Conservation (phyloP, 2,329 filamentous ascomycete species). For the Aspergillus cejpii region DNA sequence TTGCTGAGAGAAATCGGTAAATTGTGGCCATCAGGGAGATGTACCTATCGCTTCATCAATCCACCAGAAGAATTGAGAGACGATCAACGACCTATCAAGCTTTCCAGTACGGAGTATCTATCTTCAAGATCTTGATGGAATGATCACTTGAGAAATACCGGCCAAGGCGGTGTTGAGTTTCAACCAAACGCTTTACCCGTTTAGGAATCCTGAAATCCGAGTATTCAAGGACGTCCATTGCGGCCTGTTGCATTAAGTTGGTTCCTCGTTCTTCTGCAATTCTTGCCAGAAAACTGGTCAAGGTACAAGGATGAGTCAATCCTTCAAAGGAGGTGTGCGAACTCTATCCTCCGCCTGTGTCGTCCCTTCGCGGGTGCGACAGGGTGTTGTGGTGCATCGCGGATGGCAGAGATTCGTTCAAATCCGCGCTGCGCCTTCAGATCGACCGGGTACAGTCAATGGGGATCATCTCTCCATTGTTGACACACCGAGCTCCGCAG, state of each 20-base stretch:
- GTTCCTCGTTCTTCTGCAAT: slow-evolving; percentile 3
- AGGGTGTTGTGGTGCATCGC: slow-evolving; percentile 18
- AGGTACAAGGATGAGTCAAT: slow-evolving; percentile 31
- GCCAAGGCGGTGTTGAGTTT: slow-evolving; percentile 1
- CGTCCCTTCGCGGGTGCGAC: slow-evolving; percentile 22
- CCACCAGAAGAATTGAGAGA: too few relatives aligned
- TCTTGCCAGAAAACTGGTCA: slow-evolving; percentile 10
- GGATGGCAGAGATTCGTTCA: slow-evolving; percentile 35
- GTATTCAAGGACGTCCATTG: slow-evolving; percentile 9
- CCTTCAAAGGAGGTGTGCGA: slow-evolving; percentile 32
- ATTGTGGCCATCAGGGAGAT: too few relatives aligned
- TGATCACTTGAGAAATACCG: background rate
- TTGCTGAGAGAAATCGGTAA: too few relatives aligned
- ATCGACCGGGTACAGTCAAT: slow-evolving; percentile 32
- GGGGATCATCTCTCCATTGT: slow-evolving; percentile 34
- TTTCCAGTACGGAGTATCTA: background rate
- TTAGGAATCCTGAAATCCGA: slow-evolving; percentile 15
- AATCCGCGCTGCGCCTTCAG: slow-evolving; percentile 41
- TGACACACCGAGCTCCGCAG: slow-evolving; percentile 34
- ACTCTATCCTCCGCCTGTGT: slow-evolving; percentile 30
- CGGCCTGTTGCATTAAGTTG: slow-evolving; percentile 5
- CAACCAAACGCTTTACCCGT: slow-evolving; percentile 17
- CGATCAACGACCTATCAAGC: background rate
- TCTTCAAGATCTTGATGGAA: background rate
- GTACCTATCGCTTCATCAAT: too few relatives aligned